Conservation (phyloP, 106 monocot species). For the Narthecium ossifragum region DNA sequence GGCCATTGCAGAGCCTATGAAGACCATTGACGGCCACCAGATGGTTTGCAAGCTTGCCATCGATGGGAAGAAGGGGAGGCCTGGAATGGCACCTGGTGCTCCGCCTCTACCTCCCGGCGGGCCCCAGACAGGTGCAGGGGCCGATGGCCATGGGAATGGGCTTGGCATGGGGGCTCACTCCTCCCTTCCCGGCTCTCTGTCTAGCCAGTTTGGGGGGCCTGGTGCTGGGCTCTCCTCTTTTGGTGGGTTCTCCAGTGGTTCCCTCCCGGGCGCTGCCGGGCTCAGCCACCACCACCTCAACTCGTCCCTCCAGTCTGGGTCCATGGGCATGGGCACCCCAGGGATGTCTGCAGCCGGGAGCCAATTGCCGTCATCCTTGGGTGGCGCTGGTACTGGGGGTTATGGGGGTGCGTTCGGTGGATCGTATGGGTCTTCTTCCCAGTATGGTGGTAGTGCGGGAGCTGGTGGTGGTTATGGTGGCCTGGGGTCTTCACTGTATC, state of each 20-base stretch:
- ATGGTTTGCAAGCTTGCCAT: slow-evolving; percentile 62
- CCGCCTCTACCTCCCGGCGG: background rate
- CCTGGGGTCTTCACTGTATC: slow-evolving; percentile 33
- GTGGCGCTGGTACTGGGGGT: slow-evolving; percentile 14
- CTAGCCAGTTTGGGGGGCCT: slow-evolving; percentile 28
- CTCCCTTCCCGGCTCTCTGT: slow-evolving; percentile 10
- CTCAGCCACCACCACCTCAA: slow-evolving; percentile 24
- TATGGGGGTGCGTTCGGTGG: slow-evolving; percentile 25
- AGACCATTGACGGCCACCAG: slow-evolving; percentile 52
- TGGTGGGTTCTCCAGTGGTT: slow-evolving; percentile 16
- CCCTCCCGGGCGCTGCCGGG: slow-evolving; percentile 15
- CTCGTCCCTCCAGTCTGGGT: slow-evolving; percentile 13
- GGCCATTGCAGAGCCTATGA: slow-evolving; percentile 54
- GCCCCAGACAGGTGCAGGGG: slow-evolving; percentile 9
- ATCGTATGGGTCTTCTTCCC: slow-evolving; percentile 19
- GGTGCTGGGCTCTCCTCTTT: slow-evolving; percentile 29
- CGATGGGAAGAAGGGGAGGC: slow-evolving; percentile 76
- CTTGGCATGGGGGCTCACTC: slow-evolving; percentile 14
- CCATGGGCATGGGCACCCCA: slow-evolving; percentile 15
- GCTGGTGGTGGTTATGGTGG: slow-evolving; percentile 29
- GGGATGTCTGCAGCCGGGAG: slow-evolving; percentile 18
- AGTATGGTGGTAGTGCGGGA: slow-evolving; percentile 24
- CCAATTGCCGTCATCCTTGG: slow-evolving; percentile 16
- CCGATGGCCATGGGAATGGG: slow-evolving; percentile 10
- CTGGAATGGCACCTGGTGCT: slow-evolving; percentile 10